A percentile compares a stretch with the other conserved stretches of the same genome.
Conservation (phyloP, 1,284 basidiomycete species). For the Vanrija humicola region DNA sequence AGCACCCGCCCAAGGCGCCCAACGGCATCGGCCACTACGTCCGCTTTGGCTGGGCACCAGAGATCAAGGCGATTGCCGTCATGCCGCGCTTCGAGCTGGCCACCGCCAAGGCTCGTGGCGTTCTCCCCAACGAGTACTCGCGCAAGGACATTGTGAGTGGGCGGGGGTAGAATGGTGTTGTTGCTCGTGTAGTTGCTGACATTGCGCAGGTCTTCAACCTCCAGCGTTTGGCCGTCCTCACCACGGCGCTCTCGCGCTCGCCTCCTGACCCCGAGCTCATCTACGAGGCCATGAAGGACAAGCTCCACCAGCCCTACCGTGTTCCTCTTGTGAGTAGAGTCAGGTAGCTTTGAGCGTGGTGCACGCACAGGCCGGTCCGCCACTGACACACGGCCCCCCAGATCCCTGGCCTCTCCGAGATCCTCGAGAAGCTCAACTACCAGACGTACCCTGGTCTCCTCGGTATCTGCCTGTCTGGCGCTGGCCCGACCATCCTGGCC, state of each 20-base stretch:
- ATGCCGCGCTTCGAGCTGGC: conserved; percentile 95
- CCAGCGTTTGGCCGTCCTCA: conserved; percentile 94
- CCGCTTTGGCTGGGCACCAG: conserved; percentile 78
- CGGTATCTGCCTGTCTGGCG: conserved; percentile 96
- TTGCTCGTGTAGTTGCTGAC: neutral
- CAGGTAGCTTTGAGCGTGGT: neutral
- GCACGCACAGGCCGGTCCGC: neutral
- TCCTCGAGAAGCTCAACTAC: conserved; percentile 84
- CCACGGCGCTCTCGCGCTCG: conserved; percentile 82
- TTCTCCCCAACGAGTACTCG: conserved; percentile 77
- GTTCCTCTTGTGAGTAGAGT: conserved; percentile 60
- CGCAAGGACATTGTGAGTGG: conserved; percentile 84
- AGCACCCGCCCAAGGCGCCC: conserved; percentile 81
- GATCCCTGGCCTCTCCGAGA: conserved; percentile 92
- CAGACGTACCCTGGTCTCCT: conserved; percentile 84
- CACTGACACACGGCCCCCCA: conserved; percentile 40
- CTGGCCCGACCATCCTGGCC: conserved; percentile 95
- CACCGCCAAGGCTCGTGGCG: conserved; percentile 88
- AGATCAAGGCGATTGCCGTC: conserved; percentile 90
- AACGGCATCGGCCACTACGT: conserved; percentile 91
- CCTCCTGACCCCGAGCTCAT: conserved; percentile 92
- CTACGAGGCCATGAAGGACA: conserved; percentile 99
- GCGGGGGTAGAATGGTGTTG: neutral
- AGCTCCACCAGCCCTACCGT: conserved; percentile 95
- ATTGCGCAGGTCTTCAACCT: conserved; percentile 85